Evolutionary conservation across 1,139 yeast genomes (phyloP).

Genomic region (Debaryomyces sp.): DNA sequence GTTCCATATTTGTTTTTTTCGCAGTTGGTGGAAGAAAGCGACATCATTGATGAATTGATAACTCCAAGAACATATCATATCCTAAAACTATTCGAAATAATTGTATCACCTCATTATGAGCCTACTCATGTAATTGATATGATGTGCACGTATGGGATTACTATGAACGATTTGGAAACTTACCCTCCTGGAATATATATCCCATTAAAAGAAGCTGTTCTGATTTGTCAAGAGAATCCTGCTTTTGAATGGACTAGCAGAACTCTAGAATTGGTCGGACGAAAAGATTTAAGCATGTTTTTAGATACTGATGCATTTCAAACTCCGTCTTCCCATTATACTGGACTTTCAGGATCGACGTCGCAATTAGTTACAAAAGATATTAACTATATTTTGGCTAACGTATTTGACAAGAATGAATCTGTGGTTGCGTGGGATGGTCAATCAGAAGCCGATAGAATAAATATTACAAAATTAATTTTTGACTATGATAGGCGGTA

Average conservation of each 20-base stretch:
- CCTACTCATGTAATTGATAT: constrained; percentile 58
- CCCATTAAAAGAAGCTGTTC: constrained; percentile 65
- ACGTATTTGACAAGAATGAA: constrained; percentile 51
- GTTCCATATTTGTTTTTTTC: constrained; percentile 68
- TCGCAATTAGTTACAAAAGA: constrained; percentile 33
- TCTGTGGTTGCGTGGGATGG: constrained; percentile 64
- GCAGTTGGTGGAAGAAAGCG: constrained; percentile 66
- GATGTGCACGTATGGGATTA: constrained; percentile 59
- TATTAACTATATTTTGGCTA: constrained; percentile 49
- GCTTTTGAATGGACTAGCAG: constrained; percentile 50
- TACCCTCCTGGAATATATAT: constrained; percentile 73
- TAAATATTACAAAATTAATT: constrained; percentile 67
- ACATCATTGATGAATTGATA: constrained; percentile 57
- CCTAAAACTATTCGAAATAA: constrained; percentile 60
- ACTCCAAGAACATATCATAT: constrained; percentile 68
- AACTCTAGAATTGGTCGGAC: constrained; percentile 63
- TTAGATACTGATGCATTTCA: constrained; percentile 19
- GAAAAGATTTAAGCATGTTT: constrained; percentile 61
- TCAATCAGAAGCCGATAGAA: constrained; percentile 65
- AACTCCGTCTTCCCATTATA: constrained; percentile 20
- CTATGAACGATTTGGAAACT: constrained; percentile 58
- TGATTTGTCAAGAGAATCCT: constrained; percentile 58
- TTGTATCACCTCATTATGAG: constrained; percentile 57
- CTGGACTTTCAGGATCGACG: constrained; percentile 9
- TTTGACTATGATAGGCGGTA: constrained; percentile 81